phyloP scores from a whole-genome alignment of 73 alveolate species.

The Stentor roeselii region DNA sequence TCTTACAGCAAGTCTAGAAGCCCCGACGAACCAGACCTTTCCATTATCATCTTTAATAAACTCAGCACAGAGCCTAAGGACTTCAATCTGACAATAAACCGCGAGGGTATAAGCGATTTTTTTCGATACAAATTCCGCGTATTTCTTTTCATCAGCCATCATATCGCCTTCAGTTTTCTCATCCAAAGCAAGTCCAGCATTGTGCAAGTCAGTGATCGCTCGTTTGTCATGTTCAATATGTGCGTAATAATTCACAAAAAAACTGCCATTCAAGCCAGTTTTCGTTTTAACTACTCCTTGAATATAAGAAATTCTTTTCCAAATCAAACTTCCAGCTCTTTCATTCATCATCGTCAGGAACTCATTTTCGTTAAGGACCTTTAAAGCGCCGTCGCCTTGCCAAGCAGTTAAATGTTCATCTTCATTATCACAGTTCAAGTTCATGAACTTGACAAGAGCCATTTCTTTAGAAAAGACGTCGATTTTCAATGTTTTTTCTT shows the following conservation, averaged over 20 bases:
- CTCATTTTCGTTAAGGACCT: constrained; percentile 14
- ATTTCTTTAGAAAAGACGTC: not conserved
- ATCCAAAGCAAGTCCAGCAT: constrained; percentile 1
- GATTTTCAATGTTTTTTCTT: not conserved
- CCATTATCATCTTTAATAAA: constrained; percentile 32
- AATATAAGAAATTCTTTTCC: constrained; percentile 28
- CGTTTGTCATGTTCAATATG: not conserved
- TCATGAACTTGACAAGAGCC: not conserved
- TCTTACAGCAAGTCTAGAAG: not conserved
- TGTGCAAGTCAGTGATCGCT: not conserved
- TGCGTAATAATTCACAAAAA: constrained; percentile 6
- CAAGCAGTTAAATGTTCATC: not conserved
- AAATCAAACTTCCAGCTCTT: constrained; percentile 13
- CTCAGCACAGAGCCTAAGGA: constrained; percentile 2
- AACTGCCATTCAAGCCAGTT: constrained; percentile 9
- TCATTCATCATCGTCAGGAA: not conserved
- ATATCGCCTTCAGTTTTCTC: not conserved
- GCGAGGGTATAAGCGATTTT: not conserved
- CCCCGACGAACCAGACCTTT: constrained; percentile 19
- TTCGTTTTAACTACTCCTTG: constrained; percentile 30
- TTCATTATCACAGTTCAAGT: not conserved
- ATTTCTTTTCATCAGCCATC: not conserved
- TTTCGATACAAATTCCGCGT: not conserved
- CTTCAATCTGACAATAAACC: not conserved
- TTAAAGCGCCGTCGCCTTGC: not conserved